Base-by-base conservation (phyloP, 2,329 filamentous ascomycete genomes). In the Neurospora crassa region DNA sequence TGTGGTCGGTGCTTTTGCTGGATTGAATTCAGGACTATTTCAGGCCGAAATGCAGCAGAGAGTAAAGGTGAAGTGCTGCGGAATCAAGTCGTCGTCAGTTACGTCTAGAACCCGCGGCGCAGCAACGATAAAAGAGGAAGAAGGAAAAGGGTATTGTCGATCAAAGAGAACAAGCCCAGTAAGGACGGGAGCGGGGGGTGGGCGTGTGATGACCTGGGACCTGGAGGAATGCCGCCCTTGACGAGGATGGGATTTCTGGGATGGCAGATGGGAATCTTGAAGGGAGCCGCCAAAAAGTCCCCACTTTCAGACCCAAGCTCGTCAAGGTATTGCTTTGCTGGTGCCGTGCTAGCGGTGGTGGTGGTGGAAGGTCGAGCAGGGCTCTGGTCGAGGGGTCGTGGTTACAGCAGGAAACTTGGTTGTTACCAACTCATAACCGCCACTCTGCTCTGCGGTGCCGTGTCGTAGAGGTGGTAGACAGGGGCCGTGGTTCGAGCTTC, bases 231-330 rank as follows among this genome's bases (percentile, higher is more conserved):
- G 67, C 24, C 59, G 53, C 42, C 16, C 29, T 18, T 53, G 24
- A 63, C 29, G 20, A 67, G 71, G 70, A 74, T 74, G 73, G 74
- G 74, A 73, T 73, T 74, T 68, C 69, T 71, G 41, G 67, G 72
- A 67, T 74, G 69, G 67, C 68, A 70, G 68, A 75, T 75, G 74
- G 74, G 74, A 75, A 74, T 74, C 71, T 75, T n/a, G 59, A 67
- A 63, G 18, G 18, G 41, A 53, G 47, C 41, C 34, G 53, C 18
- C 69, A 63, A 73, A 53, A 75, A 24, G 68, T 71, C 69, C 68
- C 53, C 53, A 34, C 53, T 34, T 63, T 63, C 53, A 63, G 53
- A 63, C 53, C 4, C 29, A 29, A 29, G 29, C 29, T 29, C 29
- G 29, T 53, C 47, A 16, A 53, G 24, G 43, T 37, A 34, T 34